These are phyloP conservation scores for Dryas alaskensis DNA, from an alignment of 306 rosid species.

Conservation along the genomic window DNA sequence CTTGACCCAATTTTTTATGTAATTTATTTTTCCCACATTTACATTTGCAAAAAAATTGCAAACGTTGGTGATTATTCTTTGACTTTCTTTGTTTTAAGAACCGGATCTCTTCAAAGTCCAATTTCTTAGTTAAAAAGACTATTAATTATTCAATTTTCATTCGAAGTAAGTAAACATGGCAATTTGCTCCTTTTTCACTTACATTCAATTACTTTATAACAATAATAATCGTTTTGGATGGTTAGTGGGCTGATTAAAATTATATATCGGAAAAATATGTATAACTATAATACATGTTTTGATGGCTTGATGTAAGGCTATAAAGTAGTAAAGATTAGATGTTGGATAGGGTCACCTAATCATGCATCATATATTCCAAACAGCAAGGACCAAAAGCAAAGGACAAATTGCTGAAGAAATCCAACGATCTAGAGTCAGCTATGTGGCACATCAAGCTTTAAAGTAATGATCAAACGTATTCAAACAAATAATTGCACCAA, in stretches of 20 bases:
- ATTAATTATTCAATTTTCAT: too few relatives aligned
- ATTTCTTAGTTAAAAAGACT: too few relatives aligned
- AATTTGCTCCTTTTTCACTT: too few relatives aligned
- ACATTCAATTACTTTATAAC: too few relatives aligned
- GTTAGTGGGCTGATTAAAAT: background rate
- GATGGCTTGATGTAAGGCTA: background rate
- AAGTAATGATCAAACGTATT: background rate
- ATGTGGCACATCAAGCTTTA: slow-evolving; percentile 1
- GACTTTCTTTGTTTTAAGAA: too few relatives aligned
- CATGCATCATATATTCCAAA: background rate
- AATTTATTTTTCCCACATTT: too few relatives aligned
- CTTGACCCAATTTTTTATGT: too few relatives aligned
- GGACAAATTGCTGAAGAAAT: background rate
- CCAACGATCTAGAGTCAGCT: background rate
- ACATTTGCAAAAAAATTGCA: too few relatives aligned
- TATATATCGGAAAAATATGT: background rate
- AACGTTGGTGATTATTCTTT: too few relatives aligned
- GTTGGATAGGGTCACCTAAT: background rate
- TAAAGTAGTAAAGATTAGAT: background rate
- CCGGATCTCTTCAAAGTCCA: too few relatives aligned
- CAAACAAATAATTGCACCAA: slow-evolving; percentile 15
- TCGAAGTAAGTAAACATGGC: too few relatives aligned
- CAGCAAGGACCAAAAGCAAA: background rate
- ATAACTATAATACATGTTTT: background rate
- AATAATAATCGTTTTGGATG: too few relatives aligned